Percentiles rank a stretch among this genome's conserved stretches.
These are phyloP conservation scores for Sicyos baderoa DNA, from an alignment of 306 rosid species.

Conservation along the genomic window DNA sequence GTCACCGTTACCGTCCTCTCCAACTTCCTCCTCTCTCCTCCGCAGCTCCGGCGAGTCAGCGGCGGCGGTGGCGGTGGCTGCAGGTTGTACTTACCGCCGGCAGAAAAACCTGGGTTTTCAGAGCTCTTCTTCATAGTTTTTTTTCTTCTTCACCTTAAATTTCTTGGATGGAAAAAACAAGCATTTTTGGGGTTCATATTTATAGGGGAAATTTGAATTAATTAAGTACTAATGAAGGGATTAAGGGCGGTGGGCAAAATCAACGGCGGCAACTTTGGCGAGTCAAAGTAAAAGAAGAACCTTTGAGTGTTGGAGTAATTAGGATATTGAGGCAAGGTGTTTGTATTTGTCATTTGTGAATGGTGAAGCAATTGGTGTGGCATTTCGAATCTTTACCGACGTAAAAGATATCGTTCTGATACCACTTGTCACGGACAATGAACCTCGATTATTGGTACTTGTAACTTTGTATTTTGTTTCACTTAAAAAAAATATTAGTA, in stretches of 20 bases:
- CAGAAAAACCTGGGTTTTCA: not conserved
- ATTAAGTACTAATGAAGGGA: not conserved
- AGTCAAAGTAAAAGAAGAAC: constrained; percentile 1
- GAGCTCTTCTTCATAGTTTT: not conserved
- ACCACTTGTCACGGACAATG: no score
- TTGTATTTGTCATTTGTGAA: not conserved
- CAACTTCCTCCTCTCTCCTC: constrained; percentile 27
- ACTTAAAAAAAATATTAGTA: no score
- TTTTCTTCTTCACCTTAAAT: no score
- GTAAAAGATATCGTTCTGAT: no score
- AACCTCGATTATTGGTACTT: no score
- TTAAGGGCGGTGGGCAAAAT: constrained; percentile 2
- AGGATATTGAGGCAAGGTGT: not conserved
- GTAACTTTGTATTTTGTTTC: no score
- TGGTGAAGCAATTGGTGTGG: no score
- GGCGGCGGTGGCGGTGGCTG: not conserved
- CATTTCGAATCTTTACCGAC: no score
- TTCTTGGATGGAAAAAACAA: not conserved
- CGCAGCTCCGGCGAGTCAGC: not conserved
- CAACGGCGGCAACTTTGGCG: not conserved
- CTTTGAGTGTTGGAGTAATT: not conserved
- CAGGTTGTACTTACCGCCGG: not conserved
- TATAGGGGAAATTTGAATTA: not conserved
- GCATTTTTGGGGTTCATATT: not conserved
- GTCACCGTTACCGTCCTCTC: constrained; percentile 47